phyloP scores from a whole-genome alignment of 2,329 filamentous ascomycete species.

The Scytalidium sp. region DNA sequence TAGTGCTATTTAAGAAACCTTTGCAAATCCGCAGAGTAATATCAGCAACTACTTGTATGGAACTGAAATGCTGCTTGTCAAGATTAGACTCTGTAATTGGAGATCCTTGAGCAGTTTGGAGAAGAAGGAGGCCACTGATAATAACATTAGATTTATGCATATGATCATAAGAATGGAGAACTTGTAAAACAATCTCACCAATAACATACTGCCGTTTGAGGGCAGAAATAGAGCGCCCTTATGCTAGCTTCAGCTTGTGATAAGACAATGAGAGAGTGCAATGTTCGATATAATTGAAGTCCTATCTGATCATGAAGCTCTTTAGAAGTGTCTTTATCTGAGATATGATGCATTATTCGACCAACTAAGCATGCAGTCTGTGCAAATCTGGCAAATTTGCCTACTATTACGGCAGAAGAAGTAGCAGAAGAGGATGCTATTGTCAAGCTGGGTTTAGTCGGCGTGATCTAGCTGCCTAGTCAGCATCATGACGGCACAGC shows the following conservation, averaged over 20 bases:
- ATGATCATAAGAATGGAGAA: too few species aligned
- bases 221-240: neutral
- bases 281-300: neutral
- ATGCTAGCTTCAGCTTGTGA: neutral
- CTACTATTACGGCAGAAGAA: neutral
- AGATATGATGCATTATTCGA: neutral
- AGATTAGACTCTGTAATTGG: neutral
- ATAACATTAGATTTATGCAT: too few species aligned
- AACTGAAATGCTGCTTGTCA: neutral
- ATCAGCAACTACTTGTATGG: neutral
- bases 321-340: neutral
- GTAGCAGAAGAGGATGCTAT: neutral
- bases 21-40: neutral
- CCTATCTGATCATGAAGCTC: neutral
- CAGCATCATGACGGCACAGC: neutral
- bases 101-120: neutral
- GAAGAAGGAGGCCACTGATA: neutral
- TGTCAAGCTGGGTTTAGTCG: neutral
- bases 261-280: neutral
- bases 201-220: neutral
- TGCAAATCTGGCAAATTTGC: neutral
- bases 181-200: neutral
- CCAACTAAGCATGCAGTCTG: neutral
- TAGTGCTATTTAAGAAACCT: neutral
- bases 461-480: neutral